These are phyloP conservation scores for Cystobasidium onofrii DNA, from an alignment of 768 basidiomycete genomes.

Conservation along the genomic window DNA sequence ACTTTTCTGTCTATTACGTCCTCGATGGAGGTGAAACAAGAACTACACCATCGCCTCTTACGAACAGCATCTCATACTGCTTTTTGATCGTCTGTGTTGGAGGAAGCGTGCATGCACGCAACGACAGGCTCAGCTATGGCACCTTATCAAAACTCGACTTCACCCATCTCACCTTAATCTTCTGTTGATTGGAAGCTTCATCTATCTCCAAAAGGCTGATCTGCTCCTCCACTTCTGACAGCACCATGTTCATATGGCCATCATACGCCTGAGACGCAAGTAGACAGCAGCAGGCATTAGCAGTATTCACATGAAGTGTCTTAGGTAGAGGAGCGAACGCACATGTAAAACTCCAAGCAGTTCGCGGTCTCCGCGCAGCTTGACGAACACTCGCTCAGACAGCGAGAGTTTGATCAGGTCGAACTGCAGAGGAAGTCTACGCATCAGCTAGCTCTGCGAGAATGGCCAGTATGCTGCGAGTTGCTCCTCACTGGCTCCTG, in stretches of 20 bases:
- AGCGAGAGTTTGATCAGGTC: constrained; percentile 93
- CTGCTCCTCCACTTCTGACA: constrained; percentile 95
- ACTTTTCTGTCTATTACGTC: constrained; percentile 4
- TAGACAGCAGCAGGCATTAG: not conserved
- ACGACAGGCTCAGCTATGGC: not conserved
- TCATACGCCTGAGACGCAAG: constrained; percentile 71
- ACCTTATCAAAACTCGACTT: not conserved
- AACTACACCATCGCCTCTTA: constrained; percentile 50
- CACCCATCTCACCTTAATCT: constrained; percentile 52
- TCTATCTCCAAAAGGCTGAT: constrained; percentile 85
- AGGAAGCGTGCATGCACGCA: not conserved
- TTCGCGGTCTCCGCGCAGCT: constrained; percentile 87
- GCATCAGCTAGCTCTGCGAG: not conserved
- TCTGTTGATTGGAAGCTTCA: constrained; percentile 57
- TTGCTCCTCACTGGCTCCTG: constrained; percentile 19
- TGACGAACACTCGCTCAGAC: constrained; percentile 95
- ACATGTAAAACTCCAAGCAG: constrained; percentile 88
- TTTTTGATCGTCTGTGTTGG: constrained; percentile 68
- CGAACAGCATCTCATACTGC: constrained; percentile 96
- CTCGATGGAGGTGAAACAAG: constrained; percentile 31
- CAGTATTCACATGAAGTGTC: too few species aligned
- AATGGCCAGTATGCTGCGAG: too few species aligned
- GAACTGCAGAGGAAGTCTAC: constrained; percentile 63
- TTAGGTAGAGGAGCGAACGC: too few species aligned
- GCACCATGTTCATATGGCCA: constrained; percentile 99